Evolutionary conservation across 441 rosid species (phyloP).

Genomic region (California macrophylla): DNA sequence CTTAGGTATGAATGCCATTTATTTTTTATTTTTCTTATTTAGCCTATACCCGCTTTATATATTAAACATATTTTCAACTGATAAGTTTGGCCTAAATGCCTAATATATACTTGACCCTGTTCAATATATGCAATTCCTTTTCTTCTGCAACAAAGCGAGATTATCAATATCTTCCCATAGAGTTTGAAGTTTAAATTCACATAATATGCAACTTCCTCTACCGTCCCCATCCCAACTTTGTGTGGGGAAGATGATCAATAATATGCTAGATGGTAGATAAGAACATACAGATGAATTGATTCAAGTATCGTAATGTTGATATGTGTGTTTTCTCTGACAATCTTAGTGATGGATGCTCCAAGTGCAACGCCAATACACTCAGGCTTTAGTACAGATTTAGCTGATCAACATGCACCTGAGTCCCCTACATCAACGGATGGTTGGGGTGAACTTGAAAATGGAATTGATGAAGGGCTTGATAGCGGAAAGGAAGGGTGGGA

Average conservation of each 20-base stretch:
- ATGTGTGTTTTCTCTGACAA: conserved; percentile 19
- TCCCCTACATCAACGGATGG: conserved; percentile 99
- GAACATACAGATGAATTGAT: background rate
- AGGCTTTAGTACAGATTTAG: conserved; percentile 60
- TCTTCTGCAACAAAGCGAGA: background rate
- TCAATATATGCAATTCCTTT: background rate
- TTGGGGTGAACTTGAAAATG: conserved; percentile 95
- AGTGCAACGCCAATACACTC: conserved; percentile 39
- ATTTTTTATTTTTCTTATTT: background rate
- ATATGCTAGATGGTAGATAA: background rate
- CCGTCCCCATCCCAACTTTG: background rate
- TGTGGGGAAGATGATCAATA: background rate
- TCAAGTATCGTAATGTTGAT: conserved; percentile 13
- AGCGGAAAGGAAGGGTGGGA: conserved; percentile 94
- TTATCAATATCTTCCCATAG: background rate
- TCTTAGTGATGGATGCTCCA: conserved; percentile 46
- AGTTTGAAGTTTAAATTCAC: background rate
- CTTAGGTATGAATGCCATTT: conserved; percentile 39
- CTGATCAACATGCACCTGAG: conserved; percentile 63
- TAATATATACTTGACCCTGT: background rate
- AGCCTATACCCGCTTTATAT: background rate
- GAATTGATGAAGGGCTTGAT: conserved; percentile 59
- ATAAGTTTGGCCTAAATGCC: background rate
- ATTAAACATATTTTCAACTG: background rate
- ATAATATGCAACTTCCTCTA: background rate